phyloP scores from a whole-genome alignment of 768 basidiomycete genomes.

The Macrolepiota dolichaula region DNA sequence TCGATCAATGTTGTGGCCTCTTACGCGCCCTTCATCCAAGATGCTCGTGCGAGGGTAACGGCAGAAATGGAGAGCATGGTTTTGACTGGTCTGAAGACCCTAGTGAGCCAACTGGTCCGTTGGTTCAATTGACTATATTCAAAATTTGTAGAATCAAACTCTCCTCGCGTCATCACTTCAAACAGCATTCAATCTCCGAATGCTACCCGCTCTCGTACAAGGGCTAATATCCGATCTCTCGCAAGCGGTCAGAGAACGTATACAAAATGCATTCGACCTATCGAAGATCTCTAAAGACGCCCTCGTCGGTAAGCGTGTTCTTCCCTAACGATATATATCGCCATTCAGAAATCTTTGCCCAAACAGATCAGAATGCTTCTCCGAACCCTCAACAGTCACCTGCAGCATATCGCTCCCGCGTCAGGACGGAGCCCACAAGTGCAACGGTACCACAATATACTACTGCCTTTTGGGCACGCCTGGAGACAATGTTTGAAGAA shows the following conservation, averaged over 20 bases:
- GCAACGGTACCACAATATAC: slow-evolving; percentile 86
- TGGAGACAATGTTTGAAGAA: slow-evolving; percentile 84
- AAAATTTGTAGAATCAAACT: slow-evolving; percentile 70
- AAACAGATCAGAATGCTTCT: slow-evolving; percentile 8
- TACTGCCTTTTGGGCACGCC: slow-evolving; percentile 72
- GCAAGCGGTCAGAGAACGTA: slow-evolving; percentile 78
- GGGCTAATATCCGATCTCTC: slow-evolving; percentile 76
- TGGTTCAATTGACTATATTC: background rate
- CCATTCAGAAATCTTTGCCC: background rate
- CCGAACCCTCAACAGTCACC: slow-evolving; percentile 29
- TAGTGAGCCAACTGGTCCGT: slow-evolving; percentile 47
- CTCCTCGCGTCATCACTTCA: slow-evolving; percentile 91
- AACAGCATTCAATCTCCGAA: slow-evolving; percentile 89
- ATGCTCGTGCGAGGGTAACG: slow-evolving; percentile 66
- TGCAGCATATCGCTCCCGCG: slow-evolving; percentile 79
- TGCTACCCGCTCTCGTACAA: slow-evolving; percentile 80
- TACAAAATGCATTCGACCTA: slow-evolving; percentile 83
- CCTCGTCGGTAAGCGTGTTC: slow-evolving; percentile 51
- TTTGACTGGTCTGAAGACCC: slow-evolving; percentile 65
- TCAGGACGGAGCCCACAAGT: slow-evolving; percentile 88
- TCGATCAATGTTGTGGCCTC: slow-evolving; percentile 69
- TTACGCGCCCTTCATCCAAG: slow-evolving; percentile 70
- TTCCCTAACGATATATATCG: background rate
- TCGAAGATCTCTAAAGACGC: slow-evolving; percentile 84
- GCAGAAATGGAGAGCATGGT: slow-evolving; percentile 93